Evolutionary conservation across 2,329 filamentous ascomycete species (phyloP).

Genomic region (Cryphonectria japonica): DNA sequence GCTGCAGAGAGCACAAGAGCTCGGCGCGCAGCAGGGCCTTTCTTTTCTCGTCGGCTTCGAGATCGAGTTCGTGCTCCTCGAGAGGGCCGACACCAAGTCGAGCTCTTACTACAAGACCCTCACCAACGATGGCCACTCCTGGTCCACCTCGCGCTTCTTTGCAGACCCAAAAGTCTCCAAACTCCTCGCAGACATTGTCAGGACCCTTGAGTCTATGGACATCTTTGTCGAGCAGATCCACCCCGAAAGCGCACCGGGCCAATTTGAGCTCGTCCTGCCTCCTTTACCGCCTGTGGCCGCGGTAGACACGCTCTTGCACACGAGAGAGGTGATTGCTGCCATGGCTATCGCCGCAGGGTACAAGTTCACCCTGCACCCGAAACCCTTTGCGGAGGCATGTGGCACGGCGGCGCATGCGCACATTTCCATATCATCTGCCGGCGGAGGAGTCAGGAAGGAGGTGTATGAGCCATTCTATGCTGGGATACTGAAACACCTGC

Average conservation of each 20-base stretch:
- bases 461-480: slow-evolving; percentile 71
- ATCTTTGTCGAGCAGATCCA: slow-evolving; percentile 76
- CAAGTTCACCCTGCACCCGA: slow-evolving; percentile 74
- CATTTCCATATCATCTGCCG: slow-evolving; percentile 62
- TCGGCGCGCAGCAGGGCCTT: slow-evolving; percentile 56
- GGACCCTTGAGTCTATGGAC: slow-evolving; percentile 60
- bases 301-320: slow-evolving; percentile 72
- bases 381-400: slow-evolving; percentile 60
- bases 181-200: slow-evolving; percentile 68
- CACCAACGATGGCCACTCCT: slow-evolving; percentile 68
- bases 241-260: slow-evolving; percentile 71
- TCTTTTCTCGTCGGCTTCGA: slow-evolving; percentile 76
- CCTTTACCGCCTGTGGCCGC: slow-evolving; percentile 66
- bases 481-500: slow-evolving; percentile 68
- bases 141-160: slow-evolving; percentile 68
- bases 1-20: slow-evolving; percentile 58
- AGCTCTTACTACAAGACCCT: slow-evolving; percentile 45
- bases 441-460: slow-evolving; percentile 42
- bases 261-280: slow-evolving; percentile 77
- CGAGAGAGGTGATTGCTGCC: slow-evolving; percentile 69
- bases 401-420: slow-evolving; percentile 73
- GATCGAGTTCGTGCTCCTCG: slow-evolving; percentile 76
- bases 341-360: slow-evolving; percentile 65
- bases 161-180: slow-evolving; percentile 59
- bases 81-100: slow-evolving; percentile 41